Evolutionary conservation across 176 grass and related monocot species (phyloP).

Genomic region (Chrysopogon serrulatus): DNA sequence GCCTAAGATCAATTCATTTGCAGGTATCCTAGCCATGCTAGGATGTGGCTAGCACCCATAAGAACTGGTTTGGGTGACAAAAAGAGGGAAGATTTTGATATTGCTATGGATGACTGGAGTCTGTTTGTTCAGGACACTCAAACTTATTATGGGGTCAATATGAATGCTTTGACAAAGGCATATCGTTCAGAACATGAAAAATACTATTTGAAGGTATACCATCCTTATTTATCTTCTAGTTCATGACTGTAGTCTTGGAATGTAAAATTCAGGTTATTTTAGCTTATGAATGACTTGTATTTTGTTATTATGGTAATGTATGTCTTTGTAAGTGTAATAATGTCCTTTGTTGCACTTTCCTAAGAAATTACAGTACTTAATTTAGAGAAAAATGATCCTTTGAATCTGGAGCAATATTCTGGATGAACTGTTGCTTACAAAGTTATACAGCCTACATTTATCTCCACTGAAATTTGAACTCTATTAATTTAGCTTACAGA

Average conservation of each 20-base stretch:
- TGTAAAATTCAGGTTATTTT: not conserved
- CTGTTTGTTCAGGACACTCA: slow-evolving; percentile 74
- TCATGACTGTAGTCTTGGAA: not conserved
- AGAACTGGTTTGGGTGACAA: slow-evolving; percentile 67
- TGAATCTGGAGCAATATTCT: not conserved
- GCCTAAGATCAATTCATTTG: not conserved
- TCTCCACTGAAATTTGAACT: not conserved
- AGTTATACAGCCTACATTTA: not conserved
- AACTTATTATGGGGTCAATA: slow-evolving; percentile 87
- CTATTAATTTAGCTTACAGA: not conserved
- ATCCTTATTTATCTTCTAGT: not conserved
- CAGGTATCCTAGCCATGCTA: slow-evolving; percentile 98
- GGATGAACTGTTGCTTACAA: not conserved
- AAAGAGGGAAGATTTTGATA: slow-evolving; percentile 76
- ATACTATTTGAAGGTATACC: slow-evolving; percentile 81
- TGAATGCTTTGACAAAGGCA: slow-evolving; percentile 88
- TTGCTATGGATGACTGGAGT: slow-evolving; percentile 79
- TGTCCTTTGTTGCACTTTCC: not conserved
- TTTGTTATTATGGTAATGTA: not conserved
- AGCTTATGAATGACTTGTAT: not conserved
- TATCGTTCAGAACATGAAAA: slow-evolving; percentile 83
- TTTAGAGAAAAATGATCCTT: not conserved
- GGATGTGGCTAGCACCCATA: slow-evolving; percentile 94
- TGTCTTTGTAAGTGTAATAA: not conserved
- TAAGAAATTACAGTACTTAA: not conserved